Percentiles rank a stretch among this genome's conserved stretches.
Conservation (phyloP, 2,329 filamentous ascomycete genomes). For the Leptographium lundbergii region DNA sequence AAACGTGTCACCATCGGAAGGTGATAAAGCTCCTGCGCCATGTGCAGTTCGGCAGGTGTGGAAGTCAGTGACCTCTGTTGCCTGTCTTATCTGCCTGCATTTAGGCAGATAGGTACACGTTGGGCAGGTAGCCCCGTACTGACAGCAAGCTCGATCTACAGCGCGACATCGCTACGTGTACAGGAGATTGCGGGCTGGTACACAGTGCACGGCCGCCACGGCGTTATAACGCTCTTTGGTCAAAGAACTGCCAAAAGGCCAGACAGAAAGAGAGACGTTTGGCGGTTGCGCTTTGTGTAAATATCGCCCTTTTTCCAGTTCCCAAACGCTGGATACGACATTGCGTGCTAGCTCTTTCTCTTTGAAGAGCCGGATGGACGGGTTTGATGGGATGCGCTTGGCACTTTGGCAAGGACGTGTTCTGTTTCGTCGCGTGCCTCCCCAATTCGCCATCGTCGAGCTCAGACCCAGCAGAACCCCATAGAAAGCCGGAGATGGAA, state of each 20-base stretch:
- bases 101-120: not conserved
- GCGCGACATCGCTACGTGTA: not conserved
- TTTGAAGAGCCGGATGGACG: not conserved
- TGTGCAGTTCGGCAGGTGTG: not conserved
- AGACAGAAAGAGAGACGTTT: not conserved
- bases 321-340: not conserved
- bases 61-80: not conserved
- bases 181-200: not conserved
- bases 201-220: not conserved
- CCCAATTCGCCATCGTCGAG: slow-evolving; percentile 1
- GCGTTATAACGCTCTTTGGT: not conserved
- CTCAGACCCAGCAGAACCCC: not conserved
- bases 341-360: not conserved
- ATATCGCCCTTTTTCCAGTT: not conserved
- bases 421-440: not conserved
- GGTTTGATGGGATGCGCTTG: not conserved
- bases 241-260: not conserved
- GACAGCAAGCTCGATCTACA: not conserved
- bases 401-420: not conserved
- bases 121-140: not conserved
- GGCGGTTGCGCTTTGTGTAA: not conserved
- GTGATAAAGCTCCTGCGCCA: not conserved
- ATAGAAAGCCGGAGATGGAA: not conserved
- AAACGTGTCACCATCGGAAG: not conserved
- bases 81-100: not conserved